Conservation (phyloP, 106 monocot species). For the Hemerocallis citrina region DNA sequence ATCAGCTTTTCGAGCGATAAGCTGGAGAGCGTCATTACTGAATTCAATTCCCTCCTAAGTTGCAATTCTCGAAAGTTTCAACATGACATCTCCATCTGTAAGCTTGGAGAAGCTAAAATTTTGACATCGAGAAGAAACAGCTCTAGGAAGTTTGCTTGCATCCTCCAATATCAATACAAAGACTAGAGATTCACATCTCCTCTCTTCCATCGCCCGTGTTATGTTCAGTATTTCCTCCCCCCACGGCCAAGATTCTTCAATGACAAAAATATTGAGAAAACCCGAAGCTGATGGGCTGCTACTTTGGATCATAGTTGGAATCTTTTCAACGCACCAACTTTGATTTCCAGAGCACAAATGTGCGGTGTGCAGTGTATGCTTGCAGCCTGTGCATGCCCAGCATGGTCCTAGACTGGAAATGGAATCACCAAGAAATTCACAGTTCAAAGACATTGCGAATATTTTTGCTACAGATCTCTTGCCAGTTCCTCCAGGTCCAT, state of each 20-base stretch:
- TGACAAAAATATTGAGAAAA: conserved; percentile 10
- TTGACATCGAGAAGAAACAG: conserved; percentile 21
- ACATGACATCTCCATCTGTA: conserved; percentile 1
- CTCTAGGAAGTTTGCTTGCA: not conserved
- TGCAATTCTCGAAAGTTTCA: conserved; percentile 8
- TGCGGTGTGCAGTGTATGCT: conserved; percentile 1
- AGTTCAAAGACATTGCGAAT: conserved; percentile 8
- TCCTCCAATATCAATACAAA: conserved; percentile 13
- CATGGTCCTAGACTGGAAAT: not conserved
- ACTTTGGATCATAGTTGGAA: not conserved
- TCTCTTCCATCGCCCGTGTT: not conserved
- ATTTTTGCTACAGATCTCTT: conserved; percentile 15
- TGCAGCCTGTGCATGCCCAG: conserved; percentile 8
- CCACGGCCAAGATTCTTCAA: conserved; percentile 14
- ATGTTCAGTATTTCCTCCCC: conserved; percentile 4
- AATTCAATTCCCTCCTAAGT: conserved; percentile 11
- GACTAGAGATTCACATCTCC: not conserved
- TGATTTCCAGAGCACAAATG: conserved; percentile 2
- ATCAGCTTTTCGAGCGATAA: conserved; percentile 8
- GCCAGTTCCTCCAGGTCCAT: conserved; percentile 21
- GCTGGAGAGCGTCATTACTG: conserved; percentile 2
- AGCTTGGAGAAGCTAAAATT: conserved; percentile 17
- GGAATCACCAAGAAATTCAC: no score
- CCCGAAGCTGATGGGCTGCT: not conserved
- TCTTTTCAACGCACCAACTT: conserved; percentile 4